Percentiles rank a stretch among this genome's conserved stretches.
Evolutionary conservation across 2,329 filamentous ascomycete species (phyloP).

Genomic region (Ascochyta pisi): DNA sequence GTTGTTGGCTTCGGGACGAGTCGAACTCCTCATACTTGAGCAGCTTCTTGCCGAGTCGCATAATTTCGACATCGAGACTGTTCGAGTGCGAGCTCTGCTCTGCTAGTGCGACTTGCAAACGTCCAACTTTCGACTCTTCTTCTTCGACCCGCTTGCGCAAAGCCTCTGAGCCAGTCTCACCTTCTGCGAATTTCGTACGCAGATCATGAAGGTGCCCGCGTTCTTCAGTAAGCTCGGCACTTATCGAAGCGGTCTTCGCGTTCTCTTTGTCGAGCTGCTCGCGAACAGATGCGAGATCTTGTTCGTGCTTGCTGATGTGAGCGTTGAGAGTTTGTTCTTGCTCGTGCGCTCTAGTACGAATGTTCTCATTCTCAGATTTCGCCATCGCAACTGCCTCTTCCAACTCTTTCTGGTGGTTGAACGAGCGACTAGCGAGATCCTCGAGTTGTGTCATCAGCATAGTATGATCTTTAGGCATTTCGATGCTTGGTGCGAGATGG

Average conservation of each 20-base stretch:
- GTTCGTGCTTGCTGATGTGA: conserved; percentile 49
- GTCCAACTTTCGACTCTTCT: conserved; percentile 73
- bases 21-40: conserved; percentile 57
- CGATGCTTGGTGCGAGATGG: conserved; percentile 46
- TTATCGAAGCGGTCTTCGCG: conserved; percentile 55
- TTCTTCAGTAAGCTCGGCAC: conserved; percentile 66
- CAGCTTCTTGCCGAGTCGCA: conserved; percentile 70
- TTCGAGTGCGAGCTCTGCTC: conserved; percentile 78
- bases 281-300: conserved; percentile 43
- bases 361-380: conserved; percentile 54
- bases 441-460: conserved; percentile 53
- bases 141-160: conserved; percentile 77
- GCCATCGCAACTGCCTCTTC: conserved; percentile 56
- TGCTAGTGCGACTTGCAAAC: conserved; percentile 73
- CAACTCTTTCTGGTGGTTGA: conserved; percentile 54
- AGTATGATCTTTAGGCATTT: conserved; percentile 47
- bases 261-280: conserved; percentile 57
- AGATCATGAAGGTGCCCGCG: conserved; percentile 73
- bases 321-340: conserved; percentile 48
- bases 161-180: conserved; percentile 82
- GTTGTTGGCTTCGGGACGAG: conserved; percentile 68
- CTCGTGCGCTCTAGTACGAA: conserved; percentile 49
- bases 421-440: conserved; percentile 52
- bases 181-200: conserved; percentile 76
- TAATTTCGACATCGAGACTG: conserved; percentile 77